phyloP scores from a whole-genome alignment of 2,329 filamentous ascomycete genomes.

The Pseudophaeomoniella oleicola region DNA sequence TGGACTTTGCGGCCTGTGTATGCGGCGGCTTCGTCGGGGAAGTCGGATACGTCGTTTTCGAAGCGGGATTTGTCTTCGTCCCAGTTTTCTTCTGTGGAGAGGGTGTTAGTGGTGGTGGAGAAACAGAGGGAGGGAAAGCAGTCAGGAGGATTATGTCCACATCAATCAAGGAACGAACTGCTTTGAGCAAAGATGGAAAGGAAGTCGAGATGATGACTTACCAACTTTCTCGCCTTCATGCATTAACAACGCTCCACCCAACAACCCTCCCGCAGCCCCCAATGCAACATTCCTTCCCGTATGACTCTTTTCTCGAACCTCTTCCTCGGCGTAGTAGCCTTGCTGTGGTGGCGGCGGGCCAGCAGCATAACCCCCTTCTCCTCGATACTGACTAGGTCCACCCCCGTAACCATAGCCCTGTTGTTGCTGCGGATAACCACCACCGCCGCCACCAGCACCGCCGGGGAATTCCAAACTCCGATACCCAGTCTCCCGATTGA shows the following conservation, averaged over 20 bases:
- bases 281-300: constrained; percentile 21
- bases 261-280: constrained; percentile 25
- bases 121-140: neutral
- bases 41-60: constrained; percentile 22
- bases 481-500: constrained; percentile 32
- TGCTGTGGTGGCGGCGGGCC: neutral
- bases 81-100: constrained; percentile 17
- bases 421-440: neutral
- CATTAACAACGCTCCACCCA: constrained; percentile 29
- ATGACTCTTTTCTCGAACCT: constrained; percentile 13
- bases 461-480: constrained; percentile 22
- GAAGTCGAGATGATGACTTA: constrained; percentile 11
- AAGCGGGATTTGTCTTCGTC: constrained; percentile 17
- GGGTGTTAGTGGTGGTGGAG: neutral
- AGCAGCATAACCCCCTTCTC: too few species aligned
- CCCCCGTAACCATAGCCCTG: neutral
- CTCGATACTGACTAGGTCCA: neutral
- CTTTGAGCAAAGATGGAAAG: neutral
- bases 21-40: constrained; percentile 26
- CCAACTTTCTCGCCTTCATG: constrained; percentile 29
- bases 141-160: neutral
- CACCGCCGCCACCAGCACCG: too few species aligned
- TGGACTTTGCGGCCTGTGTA: constrained; percentile 29
- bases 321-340: constrained; percentile 5
- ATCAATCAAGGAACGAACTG: neutral